These are phyloP conservation scores for Fraxinus pennsylvanica DNA, from an alignment of 257 asterid genomes.

Conservation along the genomic window DNA sequence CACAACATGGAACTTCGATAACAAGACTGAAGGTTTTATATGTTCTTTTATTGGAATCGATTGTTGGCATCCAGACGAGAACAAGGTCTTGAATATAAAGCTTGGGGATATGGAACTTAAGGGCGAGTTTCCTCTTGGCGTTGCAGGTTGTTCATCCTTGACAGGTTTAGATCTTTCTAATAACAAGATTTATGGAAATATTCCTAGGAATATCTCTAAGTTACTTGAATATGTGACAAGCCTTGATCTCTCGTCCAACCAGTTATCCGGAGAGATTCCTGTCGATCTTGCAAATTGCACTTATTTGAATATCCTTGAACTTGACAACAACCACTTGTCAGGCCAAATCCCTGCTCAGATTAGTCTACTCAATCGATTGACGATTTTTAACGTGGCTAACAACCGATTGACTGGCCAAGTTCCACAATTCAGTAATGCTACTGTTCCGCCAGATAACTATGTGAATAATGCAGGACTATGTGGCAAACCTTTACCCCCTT, in stretches of 20 bases:
- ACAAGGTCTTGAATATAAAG: conserved; percentile 59
- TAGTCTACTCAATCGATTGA: conserved; percentile 43
- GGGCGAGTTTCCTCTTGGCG: conserved; percentile 76
- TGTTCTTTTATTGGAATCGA: conserved; percentile 72
- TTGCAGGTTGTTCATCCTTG: conserved; percentile 53
- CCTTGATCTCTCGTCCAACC: conserved; percentile 85
- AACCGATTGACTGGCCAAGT: conserved; percentile 46
- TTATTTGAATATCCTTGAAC: conserved; percentile 54
- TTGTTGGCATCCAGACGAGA: conserved; percentile 85
- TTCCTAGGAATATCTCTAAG: conserved; percentile 61
- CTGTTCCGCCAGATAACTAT: conserved; percentile 29
- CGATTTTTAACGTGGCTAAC: conserved; percentile 34
- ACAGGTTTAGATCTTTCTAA: conserved; percentile 80
- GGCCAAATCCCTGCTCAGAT: conserved; percentile 50
- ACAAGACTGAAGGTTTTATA: conserved; percentile 49
- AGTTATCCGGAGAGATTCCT: conserved; percentile 67
- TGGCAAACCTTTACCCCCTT: conserved; percentile 42
- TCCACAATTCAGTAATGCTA: conserved; percentile 31
- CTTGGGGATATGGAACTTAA: conserved; percentile 67
- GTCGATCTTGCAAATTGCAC: conserved; percentile 53
- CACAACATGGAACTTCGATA: conserved; percentile 61
- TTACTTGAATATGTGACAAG: conserved; percentile 34
- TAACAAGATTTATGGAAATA: conserved; percentile 53
- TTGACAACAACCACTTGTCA: conserved; percentile 53
- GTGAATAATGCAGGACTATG: conserved; percentile 47